These are phyloP conservation scores for Fusarium sublunatum DNA, from an alignment of 2,329 filamentous ascomycete species.

Conservation along the genomic window DNA sequence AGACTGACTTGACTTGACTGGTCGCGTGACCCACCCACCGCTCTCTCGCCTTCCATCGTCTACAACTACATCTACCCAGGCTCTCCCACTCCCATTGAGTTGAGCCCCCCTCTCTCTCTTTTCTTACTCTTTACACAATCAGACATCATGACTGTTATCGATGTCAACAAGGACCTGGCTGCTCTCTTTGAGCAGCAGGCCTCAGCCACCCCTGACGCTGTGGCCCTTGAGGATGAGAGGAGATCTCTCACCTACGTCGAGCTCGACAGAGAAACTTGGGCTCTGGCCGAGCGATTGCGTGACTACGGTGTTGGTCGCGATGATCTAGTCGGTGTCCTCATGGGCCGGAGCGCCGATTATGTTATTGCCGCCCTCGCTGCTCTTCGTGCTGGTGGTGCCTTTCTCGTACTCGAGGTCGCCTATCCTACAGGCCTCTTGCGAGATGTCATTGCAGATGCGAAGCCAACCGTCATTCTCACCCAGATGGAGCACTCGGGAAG, in stretches of 20 bases:
- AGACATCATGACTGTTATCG: conserved; percentile 70
- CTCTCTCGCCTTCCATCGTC: conserved; percentile 21
- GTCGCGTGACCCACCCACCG: conserved; percentile 47
- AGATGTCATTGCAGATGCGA: conserved; percentile 81
- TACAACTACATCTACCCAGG: conserved; percentile 16
- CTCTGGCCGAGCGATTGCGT: conserved; percentile 73
- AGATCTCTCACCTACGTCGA: conserved; percentile 77
- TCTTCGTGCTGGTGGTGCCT: conserved; percentile 82
- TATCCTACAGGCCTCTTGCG: conserved; percentile 79
- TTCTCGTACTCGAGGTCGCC: conserved; percentile 82
- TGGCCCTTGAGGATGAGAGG: conserved; percentile 78
- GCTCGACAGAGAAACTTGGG: conserved; percentile 74
- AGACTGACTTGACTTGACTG: conserved; percentile 10
- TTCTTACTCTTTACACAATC: conserved; percentile 6
- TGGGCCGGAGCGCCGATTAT: conserved; percentile 81
- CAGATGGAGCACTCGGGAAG: conserved; percentile 71
- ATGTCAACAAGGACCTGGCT: conserved; percentile 77
- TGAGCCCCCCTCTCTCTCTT: conserved; percentile 4
- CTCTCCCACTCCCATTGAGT: conserved; percentile 1
- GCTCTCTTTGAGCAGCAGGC: conserved; percentile 78
- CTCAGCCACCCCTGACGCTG: conserved; percentile 72
- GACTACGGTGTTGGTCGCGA: conserved; percentile 77
- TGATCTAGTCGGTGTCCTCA: conserved; percentile 77
- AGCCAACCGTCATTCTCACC: conserved; percentile 77
- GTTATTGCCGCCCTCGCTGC: conserved; percentile 82